Conservation (phyloP, 2,329 filamentous ascomycete genomes). For the Neurospora sp. region DNA sequence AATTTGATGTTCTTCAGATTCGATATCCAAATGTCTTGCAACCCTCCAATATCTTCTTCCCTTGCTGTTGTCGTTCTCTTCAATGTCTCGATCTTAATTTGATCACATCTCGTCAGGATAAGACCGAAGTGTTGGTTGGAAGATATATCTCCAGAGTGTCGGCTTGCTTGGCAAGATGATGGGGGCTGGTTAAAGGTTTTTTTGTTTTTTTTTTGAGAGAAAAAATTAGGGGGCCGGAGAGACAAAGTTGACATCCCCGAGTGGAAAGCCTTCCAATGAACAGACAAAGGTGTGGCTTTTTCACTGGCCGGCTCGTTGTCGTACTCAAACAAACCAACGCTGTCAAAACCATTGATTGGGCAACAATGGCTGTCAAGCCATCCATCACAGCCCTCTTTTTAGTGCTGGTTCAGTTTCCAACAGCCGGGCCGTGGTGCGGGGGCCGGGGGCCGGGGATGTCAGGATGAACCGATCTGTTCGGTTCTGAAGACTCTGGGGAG, state of each 20-base stretch:
- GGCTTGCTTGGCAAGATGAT: background rate
- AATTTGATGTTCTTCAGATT: background rate
- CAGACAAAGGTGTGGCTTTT: background rate
- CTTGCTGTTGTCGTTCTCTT: background rate
- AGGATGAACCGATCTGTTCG: background rate
- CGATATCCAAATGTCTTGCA: background rate
- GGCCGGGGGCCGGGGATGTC: background rate
- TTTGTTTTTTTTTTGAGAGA: background rate
- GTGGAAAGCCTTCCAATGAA: background rate
- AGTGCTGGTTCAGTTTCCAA: background rate
- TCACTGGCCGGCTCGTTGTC: background rate
- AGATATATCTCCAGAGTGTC: background rate
- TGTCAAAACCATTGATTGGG: conserved; percentile 4
- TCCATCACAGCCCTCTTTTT: background rate
- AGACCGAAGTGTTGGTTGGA: background rate
- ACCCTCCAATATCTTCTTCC: background rate
- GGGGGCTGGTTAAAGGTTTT: background rate
- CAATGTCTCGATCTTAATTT: background rate
- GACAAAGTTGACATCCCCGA: background rate
- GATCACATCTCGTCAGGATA: background rate
- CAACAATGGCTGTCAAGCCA: conserved; percentile 4
- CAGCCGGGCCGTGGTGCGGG: background rate
- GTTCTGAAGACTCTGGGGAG: background rate
- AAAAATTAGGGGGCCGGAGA: background rate
- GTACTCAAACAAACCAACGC: conserved; percentile 4